phyloP scores from a whole-genome alignment of 495 filamentous ascomycete genomes.

The Penicillium goetzii region DNA sequence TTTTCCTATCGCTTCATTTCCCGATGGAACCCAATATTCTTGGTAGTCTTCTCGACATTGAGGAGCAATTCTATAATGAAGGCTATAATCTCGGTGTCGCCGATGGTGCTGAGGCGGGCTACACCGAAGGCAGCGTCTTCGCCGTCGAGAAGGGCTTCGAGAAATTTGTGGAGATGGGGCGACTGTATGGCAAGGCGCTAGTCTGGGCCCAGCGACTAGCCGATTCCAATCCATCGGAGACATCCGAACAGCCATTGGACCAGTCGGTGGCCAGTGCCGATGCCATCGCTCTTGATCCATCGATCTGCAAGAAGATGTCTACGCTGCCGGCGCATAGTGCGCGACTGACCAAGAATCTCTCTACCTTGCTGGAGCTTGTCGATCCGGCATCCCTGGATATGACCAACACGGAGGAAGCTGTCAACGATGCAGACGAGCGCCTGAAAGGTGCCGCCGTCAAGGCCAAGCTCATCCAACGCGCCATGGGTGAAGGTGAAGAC shows the following conservation, averaged over 20 bases:
- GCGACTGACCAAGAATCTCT: conserved; percentile 74
- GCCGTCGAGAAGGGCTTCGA: conserved; percentile 93
- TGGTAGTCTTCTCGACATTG: conserved; percentile 73
- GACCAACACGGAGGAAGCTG: conserved; percentile 79
- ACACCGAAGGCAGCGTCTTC: conserved; percentile 84
- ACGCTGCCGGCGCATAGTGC: conserved; percentile 56
- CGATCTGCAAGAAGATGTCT: conserved; percentile 45
- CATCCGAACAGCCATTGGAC: conserved; percentile 18
- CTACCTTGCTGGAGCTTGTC: conserved; percentile 70
- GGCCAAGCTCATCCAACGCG: conserved; percentile 76
- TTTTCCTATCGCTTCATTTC: conserved; percentile 5
- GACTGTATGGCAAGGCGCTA: conserved; percentile 75
- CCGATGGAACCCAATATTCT: conserved; percentile 60
- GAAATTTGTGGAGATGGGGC: conserved; percentile 80
- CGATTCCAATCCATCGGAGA: conserved; percentile 28
- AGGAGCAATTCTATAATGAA: conserved; percentile 83
- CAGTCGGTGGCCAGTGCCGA: conserved; percentile 18
- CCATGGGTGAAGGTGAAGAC: conserved; percentile 61
- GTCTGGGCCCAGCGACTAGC: conserved; percentile 74
- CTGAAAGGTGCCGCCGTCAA: conserved; percentile 79
- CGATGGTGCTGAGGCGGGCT: conserved; percentile 81
- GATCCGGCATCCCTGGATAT: conserved; percentile 78
- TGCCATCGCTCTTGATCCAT: conserved; percentile 32
- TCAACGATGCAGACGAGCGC: conserved; percentile 84
- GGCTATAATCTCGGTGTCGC: conserved; percentile 74